Evolutionary conservation across 169 alveolate species (phyloP).

Genomic region (Theileria parva): DNA sequence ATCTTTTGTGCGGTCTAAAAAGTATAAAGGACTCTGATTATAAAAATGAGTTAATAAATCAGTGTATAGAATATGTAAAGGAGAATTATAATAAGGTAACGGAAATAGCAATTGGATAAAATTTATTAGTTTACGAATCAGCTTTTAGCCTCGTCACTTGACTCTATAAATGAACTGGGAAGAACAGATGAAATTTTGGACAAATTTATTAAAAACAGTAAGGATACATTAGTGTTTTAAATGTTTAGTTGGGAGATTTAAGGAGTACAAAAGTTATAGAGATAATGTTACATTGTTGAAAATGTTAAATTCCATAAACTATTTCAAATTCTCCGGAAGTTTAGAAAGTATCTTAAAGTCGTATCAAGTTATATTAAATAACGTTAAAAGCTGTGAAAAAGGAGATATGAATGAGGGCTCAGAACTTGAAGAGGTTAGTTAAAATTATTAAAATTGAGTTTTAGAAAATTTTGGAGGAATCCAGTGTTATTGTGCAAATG

Average conservation of each 20-base stretch:
- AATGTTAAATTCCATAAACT: neutral
- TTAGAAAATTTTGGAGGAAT: neutral
- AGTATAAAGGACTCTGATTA: neutral
- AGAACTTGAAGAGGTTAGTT: neutral
- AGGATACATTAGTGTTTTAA: neutral
- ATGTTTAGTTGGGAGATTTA: neutral
- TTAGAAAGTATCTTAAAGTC: neutral
- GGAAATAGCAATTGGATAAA: neutral
- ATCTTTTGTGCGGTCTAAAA: constrained; percentile 19
- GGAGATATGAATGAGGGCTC: neutral
- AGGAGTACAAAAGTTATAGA: neutral
- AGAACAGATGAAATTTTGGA: neutral
- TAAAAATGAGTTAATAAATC: constrained; percentile 7
- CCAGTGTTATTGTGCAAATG: neutral
- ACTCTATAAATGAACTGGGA: constrained; percentile 5
- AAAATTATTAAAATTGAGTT: neutral
- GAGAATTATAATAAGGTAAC: constrained; percentile 13
- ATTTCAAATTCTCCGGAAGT: neutral
- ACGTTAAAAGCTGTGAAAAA: neutral
- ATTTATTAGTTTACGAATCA: constrained; percentile 41
- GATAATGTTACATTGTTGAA: constrained; percentile 1
- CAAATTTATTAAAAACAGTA: constrained; percentile 30
- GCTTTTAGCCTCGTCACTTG: constrained; percentile 31
- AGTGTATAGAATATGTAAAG: constrained; percentile 8
- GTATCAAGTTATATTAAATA: neutral